These are phyloP conservation scores for Candida andamanensis DNA, from an alignment of 805 yeast species.

Conservation along the genomic window DNA sequence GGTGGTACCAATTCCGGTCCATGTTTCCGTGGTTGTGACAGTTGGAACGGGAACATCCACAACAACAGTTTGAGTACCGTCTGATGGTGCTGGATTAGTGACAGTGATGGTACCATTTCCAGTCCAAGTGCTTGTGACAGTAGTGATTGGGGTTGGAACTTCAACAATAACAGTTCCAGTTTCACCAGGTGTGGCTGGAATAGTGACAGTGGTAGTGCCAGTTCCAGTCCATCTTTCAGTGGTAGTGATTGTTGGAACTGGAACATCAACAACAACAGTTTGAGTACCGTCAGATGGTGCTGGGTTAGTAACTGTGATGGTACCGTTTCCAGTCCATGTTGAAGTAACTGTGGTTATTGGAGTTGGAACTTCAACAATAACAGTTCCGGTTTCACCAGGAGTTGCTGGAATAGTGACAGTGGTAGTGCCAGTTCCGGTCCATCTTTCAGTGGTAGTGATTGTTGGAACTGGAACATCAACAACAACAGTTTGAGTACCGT, in stretches of 20 bases:
- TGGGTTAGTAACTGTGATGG: slow-evolving; percentile 14
- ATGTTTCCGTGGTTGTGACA: slow-evolving; percentile 1
- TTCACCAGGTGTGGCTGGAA: slow-evolving; percentile 14
- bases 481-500: slow-evolving; percentile 1
- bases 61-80: slow-evolving; percentile 8
- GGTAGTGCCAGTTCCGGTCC: neutral
- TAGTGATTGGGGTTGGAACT: slow-evolving; percentile 10
- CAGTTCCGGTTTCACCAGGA: slow-evolving; percentile 15
- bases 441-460: slow-evolving; percentile 1
- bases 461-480: slow-evolving; percentile 1
- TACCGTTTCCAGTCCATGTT: slow-evolving; percentile 17
- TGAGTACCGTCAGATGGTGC: slow-evolving; percentile 14
- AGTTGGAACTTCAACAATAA: slow-evolving; percentile 9
- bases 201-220: slow-evolving; percentile 12
- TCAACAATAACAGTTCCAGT: slow-evolving; percentile 15
- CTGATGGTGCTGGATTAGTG: slow-evolving; percentile 6
- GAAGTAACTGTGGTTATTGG: slow-evolving; percentile 13
- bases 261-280: slow-evolving; percentile 19
- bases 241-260: slow-evolving; percentile 14
- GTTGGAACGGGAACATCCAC: slow-evolving; percentile 12
- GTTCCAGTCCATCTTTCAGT: slow-evolving; percentile 12
- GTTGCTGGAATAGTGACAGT: neutral
- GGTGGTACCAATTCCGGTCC: slow-evolving; percentile 8
- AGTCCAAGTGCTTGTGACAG: slow-evolving; percentile 10
- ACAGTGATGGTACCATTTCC: slow-evolving; percentile 8